Percentiles rank a stretch among this genome's conserved stretches.
Evolutionary conservation across 2,329 filamentous ascomycete species (phyloP).

Genomic region (Penicillium sp.): DNA sequence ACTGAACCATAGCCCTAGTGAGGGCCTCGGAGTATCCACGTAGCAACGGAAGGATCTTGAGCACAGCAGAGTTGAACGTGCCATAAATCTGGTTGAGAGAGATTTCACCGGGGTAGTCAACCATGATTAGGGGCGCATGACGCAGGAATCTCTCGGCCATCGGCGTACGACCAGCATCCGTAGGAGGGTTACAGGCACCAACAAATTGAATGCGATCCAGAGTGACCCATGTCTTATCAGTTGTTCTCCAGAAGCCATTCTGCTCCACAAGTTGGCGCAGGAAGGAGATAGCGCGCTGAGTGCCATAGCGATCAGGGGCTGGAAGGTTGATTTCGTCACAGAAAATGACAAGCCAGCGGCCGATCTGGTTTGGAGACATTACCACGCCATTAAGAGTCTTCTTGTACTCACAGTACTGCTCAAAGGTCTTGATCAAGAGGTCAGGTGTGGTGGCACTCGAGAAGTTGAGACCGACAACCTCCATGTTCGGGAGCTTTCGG

Average conservation of each 20-base stretch:
- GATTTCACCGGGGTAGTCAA: slow-evolving; percentile 92
- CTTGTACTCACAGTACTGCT: slow-evolving; percentile 99
- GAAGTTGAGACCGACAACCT: slow-evolving; percentile 97
- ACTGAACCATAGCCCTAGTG: slow-evolving; percentile 93
- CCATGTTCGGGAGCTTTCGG: slow-evolving; percentile 95
- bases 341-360: slow-evolving; percentile 95
- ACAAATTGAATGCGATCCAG: slow-evolving; percentile 98
- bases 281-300: slow-evolving; percentile 94
- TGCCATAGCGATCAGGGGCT: slow-evolving; percentile 93
- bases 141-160: slow-evolving; percentile 88
- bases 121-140: slow-evolving; percentile 98
- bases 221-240: slow-evolving; percentile 95
- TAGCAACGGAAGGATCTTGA: slow-evolving; percentile 93
- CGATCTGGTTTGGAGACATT: slow-evolving; percentile 90
- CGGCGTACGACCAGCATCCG: slow-evolving; percentile 89
- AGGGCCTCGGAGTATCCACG: slow-evolving; percentile 89
- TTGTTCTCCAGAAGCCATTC: slow-evolving; percentile 97
- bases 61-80: slow-evolving; percentile 89
- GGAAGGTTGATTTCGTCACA: slow-evolving; percentile 99
- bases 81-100: slow-evolving; percentile 97
- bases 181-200: slow-evolving; percentile 94
- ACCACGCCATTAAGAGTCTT: slow-evolving; percentile 95
- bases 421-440: slow-evolving; percentile 95
- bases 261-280: slow-evolving; percentile 94
- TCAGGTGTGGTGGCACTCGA: slow-evolving; percentile 97